Evolutionary conservation across 2,329 filamentous ascomycete species (phyloP), one percentile per base, ranked within the genome.

Genomic region (Colletotrichum ledebouriae): DNA sequence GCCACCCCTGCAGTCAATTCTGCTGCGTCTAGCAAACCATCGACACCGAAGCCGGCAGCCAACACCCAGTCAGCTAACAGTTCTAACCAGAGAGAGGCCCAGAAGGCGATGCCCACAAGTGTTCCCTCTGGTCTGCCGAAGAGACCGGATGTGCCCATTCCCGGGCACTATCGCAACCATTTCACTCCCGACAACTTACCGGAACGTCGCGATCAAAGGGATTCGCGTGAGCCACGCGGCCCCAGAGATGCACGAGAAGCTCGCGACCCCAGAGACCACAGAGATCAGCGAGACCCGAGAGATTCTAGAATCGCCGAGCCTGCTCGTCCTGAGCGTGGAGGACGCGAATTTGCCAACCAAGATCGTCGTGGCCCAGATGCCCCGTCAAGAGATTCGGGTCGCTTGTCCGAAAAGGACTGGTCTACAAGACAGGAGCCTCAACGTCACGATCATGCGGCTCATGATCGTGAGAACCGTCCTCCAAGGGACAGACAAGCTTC

Each of bases 131-230:
- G 76, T 15, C 78, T 91, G 6, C 89, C 89, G 1, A 88, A 79
- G 61, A 83, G 87, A 62, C 88, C 88, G 15, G 87, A 90, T 70
- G 82, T 87, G 11, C 86, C 86, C 7, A 83, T 86, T 52, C 83
- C 83, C 0, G 81, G 81, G 2, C 82, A 84, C 69, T 82, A 81
- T 10, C 79, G 83, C 25, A 84, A 85, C 58, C 80, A 84, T 39
- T 84, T 81, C 42, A 69, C 73, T 12, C 73, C 73, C 3, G 58
- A 68, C 50, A 74, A 75, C 33, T 71, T 72, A 34, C 61, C 65
- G 13, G 69, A 71, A 20, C 55, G 25, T 22, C 73, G 75, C 25
- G 76, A 76, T 22, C 17, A 55, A 25, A 76, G 77, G 47, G 79
- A 81, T 37, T 47, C 72, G 15, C 75, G 78, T 10, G 76, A 79